Evolutionary conservation across 768 basidiomycete genomes (phyloP).

Genomic region (Boletus patriciae): DNA sequence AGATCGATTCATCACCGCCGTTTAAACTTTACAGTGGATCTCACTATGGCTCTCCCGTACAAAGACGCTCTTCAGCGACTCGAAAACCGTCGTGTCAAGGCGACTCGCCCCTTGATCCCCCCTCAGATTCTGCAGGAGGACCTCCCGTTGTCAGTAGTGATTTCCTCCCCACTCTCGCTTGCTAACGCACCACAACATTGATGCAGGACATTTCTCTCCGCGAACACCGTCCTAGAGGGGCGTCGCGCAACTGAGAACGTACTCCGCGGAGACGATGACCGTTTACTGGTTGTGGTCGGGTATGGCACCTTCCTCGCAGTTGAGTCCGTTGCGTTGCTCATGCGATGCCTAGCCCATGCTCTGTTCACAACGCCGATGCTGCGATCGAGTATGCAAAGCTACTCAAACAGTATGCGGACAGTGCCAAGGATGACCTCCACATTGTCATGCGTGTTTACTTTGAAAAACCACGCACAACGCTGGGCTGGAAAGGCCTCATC

Average conservation of each 20-base stretch:
- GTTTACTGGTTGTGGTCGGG: constrained; percentile 91
- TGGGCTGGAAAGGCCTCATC: constrained; percentile 99
- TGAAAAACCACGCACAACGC: constrained; percentile 93
- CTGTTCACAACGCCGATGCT: constrained; percentile 85
- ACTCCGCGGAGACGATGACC: constrained; percentile 76
- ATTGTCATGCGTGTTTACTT: constrained; percentile 99
- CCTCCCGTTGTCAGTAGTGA: constrained; percentile 65
- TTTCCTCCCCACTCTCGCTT: not conserved
- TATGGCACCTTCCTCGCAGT: constrained; percentile 33
- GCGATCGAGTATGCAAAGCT: constrained; percentile 85
- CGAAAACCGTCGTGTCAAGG: constrained; percentile 85
- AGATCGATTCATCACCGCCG: constrained; percentile 8
- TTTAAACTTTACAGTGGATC: constrained; percentile 41
- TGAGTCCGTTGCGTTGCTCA: constrained; percentile 8
- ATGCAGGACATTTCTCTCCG: constrained; percentile 69
- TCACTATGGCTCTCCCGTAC: constrained; percentile 70
- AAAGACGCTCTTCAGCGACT: constrained; percentile 77
- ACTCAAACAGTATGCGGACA: constrained; percentile 77
- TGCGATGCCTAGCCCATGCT: constrained; percentile 68
- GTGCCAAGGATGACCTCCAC: constrained; percentile 78
- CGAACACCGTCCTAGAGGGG: constrained; percentile 88
- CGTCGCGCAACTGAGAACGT: constrained; percentile 76
- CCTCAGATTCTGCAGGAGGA: constrained; percentile 95
- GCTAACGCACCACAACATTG: constrained; percentile 5
- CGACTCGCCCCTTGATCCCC: constrained; percentile 85